Evolutionary conservation across 2,329 filamentous ascomycete species (phyloP), one percentile per base, ranked within the genome.

Genomic region (Cryphonectria parasitica): DNA sequence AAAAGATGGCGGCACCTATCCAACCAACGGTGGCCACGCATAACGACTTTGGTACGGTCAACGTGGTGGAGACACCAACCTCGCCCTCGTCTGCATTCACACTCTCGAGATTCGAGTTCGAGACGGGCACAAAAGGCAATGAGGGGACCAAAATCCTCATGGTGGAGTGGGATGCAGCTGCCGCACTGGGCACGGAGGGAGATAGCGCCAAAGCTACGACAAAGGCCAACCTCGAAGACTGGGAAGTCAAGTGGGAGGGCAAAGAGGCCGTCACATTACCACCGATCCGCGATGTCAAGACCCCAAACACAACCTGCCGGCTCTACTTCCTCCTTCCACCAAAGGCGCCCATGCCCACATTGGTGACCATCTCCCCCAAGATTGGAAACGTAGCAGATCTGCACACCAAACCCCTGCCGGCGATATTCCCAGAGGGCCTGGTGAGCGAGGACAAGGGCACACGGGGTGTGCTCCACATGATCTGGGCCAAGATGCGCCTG

Each of bases 121-220:
- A 95, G 80, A 85, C 88, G 0, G 91, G 90, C 49, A 72, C 71
- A 41, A 88, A 88, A 78, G 91, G 89, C 65, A 93, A 93, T 76
- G 91, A 95, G 74, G 94, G 94, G 56, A 97, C 93, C 73, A 97
- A 97, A 83, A 91, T 97, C 73, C 83, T 97, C 75, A 96, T 97
- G 93, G 91, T 97, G 54, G 94, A 97, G 80, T 97, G 94, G 94
- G 90, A 93, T 78, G 79, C 81, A 13, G 71, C 72, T n/a, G 69
- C 75, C 58, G 72, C 71, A 22, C 28, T 58, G 11, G 68, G 63
- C n/a, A 64, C 61, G 25, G 60, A 41, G 25, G 49, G 41, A 11
- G 71, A 28, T 45, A 31, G 63, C 36, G 45, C 17, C 19, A 36
- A 52, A 36, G 56, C 66, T 22, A 31, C 45, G 28, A 49, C 66